A percentile compares a stretch with the other conserved stretches of the same genome.
Conservation (phyloP, 2,329 filamentous ascomycete species). For the Aquanectria penicillioides region DNA sequence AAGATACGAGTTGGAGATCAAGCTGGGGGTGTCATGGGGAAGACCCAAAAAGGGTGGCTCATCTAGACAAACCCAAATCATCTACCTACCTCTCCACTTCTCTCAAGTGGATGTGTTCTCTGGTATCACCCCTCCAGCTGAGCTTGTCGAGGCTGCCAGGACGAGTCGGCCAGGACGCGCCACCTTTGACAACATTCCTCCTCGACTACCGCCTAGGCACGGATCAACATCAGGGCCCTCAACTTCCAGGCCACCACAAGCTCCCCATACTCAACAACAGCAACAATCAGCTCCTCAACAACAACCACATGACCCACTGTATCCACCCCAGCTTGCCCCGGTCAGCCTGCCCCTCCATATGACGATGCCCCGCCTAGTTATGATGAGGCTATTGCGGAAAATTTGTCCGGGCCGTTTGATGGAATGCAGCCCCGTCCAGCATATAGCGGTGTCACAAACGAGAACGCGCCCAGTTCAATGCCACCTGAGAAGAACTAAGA, state of each 20-base stretch:
- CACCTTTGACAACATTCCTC: conserved; percentile 45
- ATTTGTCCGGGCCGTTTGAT: conserved; percentile 75
- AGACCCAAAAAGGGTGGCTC: conserved; percentile 58
- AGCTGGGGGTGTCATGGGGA: conserved; percentile 81
- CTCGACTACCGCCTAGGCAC: conserved; percentile 49
- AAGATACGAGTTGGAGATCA: conserved; percentile 84
- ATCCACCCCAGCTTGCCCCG: conserved; percentile 64
- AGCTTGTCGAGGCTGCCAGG: conserved; percentile 72
- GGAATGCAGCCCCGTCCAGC: conserved; percentile 68
- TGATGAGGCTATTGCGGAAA: conserved; percentile 88
- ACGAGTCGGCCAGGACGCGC: conserved; percentile 51
- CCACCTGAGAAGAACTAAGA: conserved; percentile 52
- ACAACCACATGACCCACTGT: conserved; percentile 59
- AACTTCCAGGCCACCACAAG: conserved; percentile 26
- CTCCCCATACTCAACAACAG: conserved; percentile 35
- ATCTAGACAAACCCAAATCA: conserved; percentile 67
- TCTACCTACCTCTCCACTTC: conserved; percentile 82
- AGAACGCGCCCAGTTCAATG: conserved; percentile 65
- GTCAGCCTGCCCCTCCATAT: conserved; percentile 57
- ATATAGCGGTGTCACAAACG: conserved; percentile 72
- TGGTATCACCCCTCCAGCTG: conserved; percentile 82
- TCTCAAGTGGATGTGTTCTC: conserved; percentile 82
- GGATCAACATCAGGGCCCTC: conserved; percentile 22
- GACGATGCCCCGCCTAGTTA: conserved; percentile 94
- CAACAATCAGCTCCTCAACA: conserved; percentile 40